phyloP scores from a whole-genome alignment of 2,329 filamentous ascomycete genomes.

The Verticillium nonalfalfae region DNA sequence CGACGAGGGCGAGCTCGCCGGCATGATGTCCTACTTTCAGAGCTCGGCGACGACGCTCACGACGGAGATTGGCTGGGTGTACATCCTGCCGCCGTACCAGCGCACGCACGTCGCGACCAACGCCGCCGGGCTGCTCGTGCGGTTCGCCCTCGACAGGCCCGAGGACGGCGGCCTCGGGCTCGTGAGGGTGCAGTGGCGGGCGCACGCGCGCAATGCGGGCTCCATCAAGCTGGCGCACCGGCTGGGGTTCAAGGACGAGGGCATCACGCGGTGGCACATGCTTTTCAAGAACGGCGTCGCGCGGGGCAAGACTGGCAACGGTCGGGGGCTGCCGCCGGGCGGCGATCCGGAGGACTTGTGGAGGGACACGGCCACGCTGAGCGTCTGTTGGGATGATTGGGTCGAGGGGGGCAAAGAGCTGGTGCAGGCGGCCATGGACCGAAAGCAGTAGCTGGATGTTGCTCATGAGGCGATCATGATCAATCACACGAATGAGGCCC shows the following conservation, averaged over 20 bases:
- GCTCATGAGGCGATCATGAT: background rate
- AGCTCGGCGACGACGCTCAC: constrained; percentile 12
- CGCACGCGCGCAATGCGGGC: constrained; percentile 16
- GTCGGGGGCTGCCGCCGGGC: constrained; percentile 11
- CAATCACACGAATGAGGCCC: too few species aligned
- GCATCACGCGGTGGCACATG: constrained; percentile 22
- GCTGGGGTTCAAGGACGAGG: constrained; percentile 25
- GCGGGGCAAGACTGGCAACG: constrained; percentile 18
- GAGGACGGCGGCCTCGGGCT: constrained; percentile 17
- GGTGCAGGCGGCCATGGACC: constrained; percentile 12
- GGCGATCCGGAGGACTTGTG: constrained; percentile 17
- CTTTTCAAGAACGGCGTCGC: constrained; percentile 14
- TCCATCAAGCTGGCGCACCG: constrained; percentile 21
- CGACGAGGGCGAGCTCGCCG: constrained; percentile 19
- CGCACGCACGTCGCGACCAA: constrained; percentile 26
- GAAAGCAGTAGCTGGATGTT: background rate
- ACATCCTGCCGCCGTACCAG: constrained; percentile 24
- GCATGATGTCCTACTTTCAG: constrained; percentile 18
- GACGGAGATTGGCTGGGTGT: constrained; percentile 26
- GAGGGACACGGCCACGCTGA: constrained; percentile 17
- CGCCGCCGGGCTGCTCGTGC: constrained; percentile 24
- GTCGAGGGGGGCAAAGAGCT: constrained; percentile 10
- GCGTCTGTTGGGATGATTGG: constrained; percentile 24
- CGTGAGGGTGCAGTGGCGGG: constrained; percentile 23
- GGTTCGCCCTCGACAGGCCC: constrained; percentile 14